Base-by-base conservation (phyloP, 192 early-diverging fungal species). In the Coemansia sp. region DNA sequence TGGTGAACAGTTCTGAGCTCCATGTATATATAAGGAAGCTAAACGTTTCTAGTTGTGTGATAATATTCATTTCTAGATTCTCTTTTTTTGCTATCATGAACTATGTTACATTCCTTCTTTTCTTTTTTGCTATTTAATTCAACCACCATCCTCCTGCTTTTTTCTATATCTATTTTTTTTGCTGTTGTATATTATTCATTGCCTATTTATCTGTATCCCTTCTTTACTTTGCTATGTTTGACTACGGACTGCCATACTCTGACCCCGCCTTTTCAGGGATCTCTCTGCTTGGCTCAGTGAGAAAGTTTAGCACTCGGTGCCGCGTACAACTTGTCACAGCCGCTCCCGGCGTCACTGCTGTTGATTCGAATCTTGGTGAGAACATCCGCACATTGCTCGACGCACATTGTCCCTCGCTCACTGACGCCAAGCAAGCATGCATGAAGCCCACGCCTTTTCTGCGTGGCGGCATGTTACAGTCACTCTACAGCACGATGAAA, bases 391-490 rank as follows among this genome's bases (percentile, higher is more conserved):
- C 50, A 21, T 17, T 76, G 6, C 38, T 78, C 26, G n/a, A 39
- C 3, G 49, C 28, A 4, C 53, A 67, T 32, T 90, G 90, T 61
- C 84, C 90, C 14, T 80, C 80, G 9, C 74, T 91, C 28, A 53
- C 73, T 19, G 85, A 84, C 5, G 58, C 71, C 9, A 32, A 49
- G 21, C 42, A 84, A 6, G 84, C 84, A 8, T 53, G 61, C 13
- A 93, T 88, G 77, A 70, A 74, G 30, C 92, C 95, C 1, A 93
- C 94, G 3, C 77, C 84, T 4, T 95, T 87, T 70, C 85, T 98
- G 35, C 77, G 70, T 63, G 88, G 80, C 62, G 93, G 94, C 17
- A 91, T 95, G 78, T 44, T 93, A 39, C 95, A 96, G 68, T 95
- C 94, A 26, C 46, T 70, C 13, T 75, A 82, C 63, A 64, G 67